Percentiles rank a stretch among this genome's conserved stretches.
These are phyloP conservation scores for Corinectria fuckeliana DNA, from an alignment of 2,329 filamentous ascomycete genomes.

Conservation along the genomic window DNA sequence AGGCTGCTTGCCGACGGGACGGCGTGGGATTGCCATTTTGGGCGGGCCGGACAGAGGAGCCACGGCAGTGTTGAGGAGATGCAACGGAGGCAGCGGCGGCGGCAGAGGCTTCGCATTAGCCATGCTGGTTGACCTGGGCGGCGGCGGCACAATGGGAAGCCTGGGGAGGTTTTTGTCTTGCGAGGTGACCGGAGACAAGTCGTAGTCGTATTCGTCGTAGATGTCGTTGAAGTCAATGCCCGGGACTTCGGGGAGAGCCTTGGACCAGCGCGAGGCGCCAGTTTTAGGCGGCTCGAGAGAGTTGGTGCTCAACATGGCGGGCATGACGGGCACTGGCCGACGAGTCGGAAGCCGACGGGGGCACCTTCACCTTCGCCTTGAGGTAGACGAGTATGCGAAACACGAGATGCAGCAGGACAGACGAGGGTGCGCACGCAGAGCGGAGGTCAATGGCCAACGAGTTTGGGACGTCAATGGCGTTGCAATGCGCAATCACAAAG, in stretches of 20 bases:
- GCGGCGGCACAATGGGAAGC: conserved; percentile 31
- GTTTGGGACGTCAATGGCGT: conserved; percentile 2
- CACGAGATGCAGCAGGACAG: conserved; percentile 26
- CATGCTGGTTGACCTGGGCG: conserved; percentile 35
- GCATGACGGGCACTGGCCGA: conserved; percentile 28
- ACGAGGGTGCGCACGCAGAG: not conserved
- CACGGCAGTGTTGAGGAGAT: conserved; percentile 30
- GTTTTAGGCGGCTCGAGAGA: conserved; percentile 41
- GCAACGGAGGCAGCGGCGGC: conserved; percentile 32
- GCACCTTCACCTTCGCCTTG: conserved; percentile 28
- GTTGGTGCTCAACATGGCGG: conserved; percentile 33
- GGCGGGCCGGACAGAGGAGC: conserved; percentile 28
- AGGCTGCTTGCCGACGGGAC: conserved; percentile 32
- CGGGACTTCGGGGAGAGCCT: conserved; percentile 61
- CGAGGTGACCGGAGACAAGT: conserved; percentile 26
- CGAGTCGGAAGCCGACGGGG: conserved; percentile 15
- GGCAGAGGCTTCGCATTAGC: conserved; percentile 30
- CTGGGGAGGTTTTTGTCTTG: conserved; percentile 33
- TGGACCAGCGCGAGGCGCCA: conserved; percentile 63
- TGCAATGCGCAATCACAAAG: conserved; percentile 10
- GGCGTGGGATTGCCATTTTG: conserved; percentile 37
- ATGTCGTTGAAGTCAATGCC: conserved; percentile 27
- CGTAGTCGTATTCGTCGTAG: conserved; percentile 32
- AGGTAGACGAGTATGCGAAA: conserved; percentile 38
- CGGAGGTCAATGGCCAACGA: not conserved